Evolutionary conservation across 176 grass and related monocot species (phyloP).

Genomic region (Cocos nucifera): DNA sequence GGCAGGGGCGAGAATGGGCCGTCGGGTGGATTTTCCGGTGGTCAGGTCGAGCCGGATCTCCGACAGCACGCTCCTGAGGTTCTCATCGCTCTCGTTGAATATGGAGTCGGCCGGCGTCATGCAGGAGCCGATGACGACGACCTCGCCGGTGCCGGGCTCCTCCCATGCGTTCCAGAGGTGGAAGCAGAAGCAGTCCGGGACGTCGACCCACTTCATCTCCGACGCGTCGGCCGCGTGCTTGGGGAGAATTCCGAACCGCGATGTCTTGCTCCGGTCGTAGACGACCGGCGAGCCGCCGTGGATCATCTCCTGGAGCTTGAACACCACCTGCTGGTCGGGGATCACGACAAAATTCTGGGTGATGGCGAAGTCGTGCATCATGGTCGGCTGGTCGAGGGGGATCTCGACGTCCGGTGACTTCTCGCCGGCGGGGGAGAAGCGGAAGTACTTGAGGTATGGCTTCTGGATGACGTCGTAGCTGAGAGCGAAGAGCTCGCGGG

Average conservation of each 20-base stretch:
- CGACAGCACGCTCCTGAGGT: not conserved
- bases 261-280: not conserved
- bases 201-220: constrained; percentile 12
- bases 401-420: constrained; percentile 5
- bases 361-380: constrained; percentile 25
- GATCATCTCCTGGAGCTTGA: constrained; percentile 16
- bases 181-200: constrained; percentile 21
- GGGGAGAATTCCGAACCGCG: constrained; percentile 4
- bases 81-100: not conserved
- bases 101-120: constrained; percentile 16
- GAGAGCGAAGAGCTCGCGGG: constrained; percentile 15
- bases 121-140: constrained; percentile 11
- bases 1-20: no score
- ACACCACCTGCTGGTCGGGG: constrained; percentile 10
- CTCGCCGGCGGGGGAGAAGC: not conserved
- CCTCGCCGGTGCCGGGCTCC: not conserved
- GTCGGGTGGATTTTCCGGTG: not conserved
- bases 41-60: constrained; percentile 10
- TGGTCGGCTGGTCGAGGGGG: constrained; percentile 4
- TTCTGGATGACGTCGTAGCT: constrained; percentile 15
- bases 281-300: not conserved
- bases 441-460: constrained; percentile 20
- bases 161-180: constrained; percentile 21
- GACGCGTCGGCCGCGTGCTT: not conserved
- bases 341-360: constrained; percentile 19